Evolutionary conservation across 805 yeast genomes (phyloP), one percentile per base, ranked within the genome.

Genomic region (Ogataea degrootiae): DNA sequence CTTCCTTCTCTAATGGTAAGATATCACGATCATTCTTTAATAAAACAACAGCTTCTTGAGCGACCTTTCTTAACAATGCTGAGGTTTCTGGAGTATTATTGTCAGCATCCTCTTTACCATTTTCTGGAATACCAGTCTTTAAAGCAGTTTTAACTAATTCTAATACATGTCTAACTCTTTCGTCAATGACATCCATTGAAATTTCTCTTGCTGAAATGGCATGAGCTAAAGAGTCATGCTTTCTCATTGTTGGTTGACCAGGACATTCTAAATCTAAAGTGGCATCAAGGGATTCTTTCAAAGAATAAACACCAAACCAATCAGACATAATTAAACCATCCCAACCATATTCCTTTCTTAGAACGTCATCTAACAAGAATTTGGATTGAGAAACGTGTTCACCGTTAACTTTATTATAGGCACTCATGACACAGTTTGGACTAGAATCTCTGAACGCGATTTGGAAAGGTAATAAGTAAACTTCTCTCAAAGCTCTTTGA

Each of bases 261-360:
- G 88, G 88, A 83, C 81, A 80, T 61, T 83, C 87, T 54, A 82
- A 66, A 59, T 80, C 83, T 45, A 82, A 63, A 8, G 87, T 87
- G 36, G 79, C 77, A 39, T 73, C 72, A 42, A 82, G 59, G 17
- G 82, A 59, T 37, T 70, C 74, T 42, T 69, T 70, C 36, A 67
- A 64, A 17, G 82, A 71, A 60, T 76, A 80, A 12, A 73, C 73
- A 35, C 87, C 87, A 61, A 59, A 77, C 87, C 87, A 82, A 63
- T 82, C 87, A 35, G 83, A 76, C 82, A 82, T 79, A 38, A 73
- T 60, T 36, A 74, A 61, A 42, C 87, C 87, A 14, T 75, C 69
- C 68, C 73, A 82, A 11, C 69, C 66, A 84, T 84, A 82, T 60
- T 82, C 87, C 5, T 68, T 59, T 49, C 84, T 67, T 48, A 82